These are phyloP conservation scores for Xylaria arbuscula DNA, from an alignment of 2,329 filamentous ascomycete genomes.

Conservation along the genomic window DNA sequence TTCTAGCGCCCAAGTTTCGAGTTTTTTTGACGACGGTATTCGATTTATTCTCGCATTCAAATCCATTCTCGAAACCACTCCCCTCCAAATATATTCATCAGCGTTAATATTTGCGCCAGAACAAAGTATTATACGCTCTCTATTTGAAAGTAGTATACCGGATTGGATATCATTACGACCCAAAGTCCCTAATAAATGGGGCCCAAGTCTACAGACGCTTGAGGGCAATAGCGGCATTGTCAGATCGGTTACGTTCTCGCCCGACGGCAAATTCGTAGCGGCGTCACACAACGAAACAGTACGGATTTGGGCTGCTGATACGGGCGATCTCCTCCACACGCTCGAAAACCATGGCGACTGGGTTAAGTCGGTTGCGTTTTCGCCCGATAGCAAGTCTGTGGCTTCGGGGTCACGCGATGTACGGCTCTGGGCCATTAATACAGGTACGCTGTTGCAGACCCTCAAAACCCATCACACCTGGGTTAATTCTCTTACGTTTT, in stretches of 20 bases:
- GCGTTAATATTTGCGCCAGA: slow-evolving; percentile 37
- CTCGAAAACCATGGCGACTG: too few relatives aligned
- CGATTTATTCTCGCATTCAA: neutral
- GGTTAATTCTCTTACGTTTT: too few relatives aligned
- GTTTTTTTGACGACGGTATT: slow-evolving; percentile 27
- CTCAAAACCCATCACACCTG: neutral
- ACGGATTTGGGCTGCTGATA: too few relatives aligned
- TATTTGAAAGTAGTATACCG: slow-evolving; percentile 31
- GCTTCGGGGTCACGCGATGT: neutral
- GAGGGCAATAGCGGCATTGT: neutral
- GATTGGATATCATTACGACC: slow-evolving; percentile 31
- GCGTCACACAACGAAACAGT: neutral
- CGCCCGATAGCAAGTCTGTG: neutral
- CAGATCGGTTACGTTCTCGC: neutral
- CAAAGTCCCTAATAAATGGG: slow-evolving; percentile 10
- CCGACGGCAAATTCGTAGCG: neutral
- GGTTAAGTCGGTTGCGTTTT: neutral
- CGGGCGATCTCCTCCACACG: too few relatives aligned
- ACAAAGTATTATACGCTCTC: slow-evolving; percentile 17
- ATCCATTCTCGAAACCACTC: slow-evolving; percentile 25
- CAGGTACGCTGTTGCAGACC: too few relatives aligned
- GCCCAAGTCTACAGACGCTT: slow-evolving; percentile 2
- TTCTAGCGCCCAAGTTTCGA: neutral
- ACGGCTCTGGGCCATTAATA: too few relatives aligned
- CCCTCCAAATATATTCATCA: slow-evolving; percentile 37